Evolutionary conservation across 2,329 filamentous ascomycete species (phyloP).

Genomic region (Phyllosticta citriasiana): DNA sequence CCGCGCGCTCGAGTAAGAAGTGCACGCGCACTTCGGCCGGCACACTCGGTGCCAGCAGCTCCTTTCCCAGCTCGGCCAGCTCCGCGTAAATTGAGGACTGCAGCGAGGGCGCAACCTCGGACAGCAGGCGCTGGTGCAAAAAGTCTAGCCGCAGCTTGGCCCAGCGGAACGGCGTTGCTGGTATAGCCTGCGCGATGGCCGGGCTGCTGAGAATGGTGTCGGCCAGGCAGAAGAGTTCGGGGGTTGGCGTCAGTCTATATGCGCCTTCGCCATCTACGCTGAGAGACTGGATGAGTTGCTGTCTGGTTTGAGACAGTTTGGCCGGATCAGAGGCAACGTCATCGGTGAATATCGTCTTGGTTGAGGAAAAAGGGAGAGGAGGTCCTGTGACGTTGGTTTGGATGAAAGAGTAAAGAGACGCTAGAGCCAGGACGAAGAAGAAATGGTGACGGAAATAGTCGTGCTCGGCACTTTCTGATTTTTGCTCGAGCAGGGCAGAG

Average conservation of each 20-base stretch:
- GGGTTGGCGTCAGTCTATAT: slow-evolving; percentile 72
- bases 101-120: slow-evolving; percentile 50
- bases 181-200: slow-evolving; percentile 34
- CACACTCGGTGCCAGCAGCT: slow-evolving; percentile 18
- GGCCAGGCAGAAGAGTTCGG: slow-evolving; percentile 76
- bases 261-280: slow-evolving; percentile 76
- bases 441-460: slow-evolving; percentile 31
- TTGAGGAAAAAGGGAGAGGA: slow-evolving; percentile 52
- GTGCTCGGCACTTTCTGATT: slow-evolving; percentile 18
- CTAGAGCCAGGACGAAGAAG: slow-evolving; percentile 50
- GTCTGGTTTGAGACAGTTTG: slow-evolving; percentile 36
- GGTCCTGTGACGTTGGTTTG: slow-evolving; percentile 85
- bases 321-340: slow-evolving; percentile 29
- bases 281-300: slow-evolving; percentile 57
- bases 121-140: slow-evolving; percentile 58
- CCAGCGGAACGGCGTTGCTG: slow-evolving; percentile 40
- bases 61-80: slow-evolving; percentile 44
- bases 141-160: slow-evolving; percentile 62
- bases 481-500: background rate
- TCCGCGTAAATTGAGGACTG: slow-evolving; percentile 53
- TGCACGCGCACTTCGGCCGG: slow-evolving; percentile 38
- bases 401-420: slow-evolving; percentile 67
- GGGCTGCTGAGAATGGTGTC: slow-evolving; percentile 46
- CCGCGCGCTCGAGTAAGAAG: slow-evolving; percentile 72
- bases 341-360: slow-evolving; percentile 41